Base-by-base conservation (phyloP, 164 flowering plant genomes). In the Nymphaea colorata region DNA sequence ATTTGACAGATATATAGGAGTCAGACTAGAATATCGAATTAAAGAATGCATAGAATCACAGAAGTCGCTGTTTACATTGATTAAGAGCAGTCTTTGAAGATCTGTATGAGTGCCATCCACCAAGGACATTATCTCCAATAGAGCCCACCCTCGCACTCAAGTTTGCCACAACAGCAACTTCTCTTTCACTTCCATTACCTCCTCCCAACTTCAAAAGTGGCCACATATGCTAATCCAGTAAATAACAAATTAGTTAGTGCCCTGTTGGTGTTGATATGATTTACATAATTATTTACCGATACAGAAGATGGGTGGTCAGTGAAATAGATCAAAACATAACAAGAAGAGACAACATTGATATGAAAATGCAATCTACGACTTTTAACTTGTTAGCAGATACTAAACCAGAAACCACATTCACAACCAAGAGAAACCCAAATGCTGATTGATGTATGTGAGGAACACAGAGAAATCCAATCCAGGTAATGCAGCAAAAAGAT, bases 71-170 rank as follows among this genome's bases (percentile, higher is more conserved):
- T 68, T 17, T 91, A 94, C 97, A 74, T 77, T 94, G 98, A 78
- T 94, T 94, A 44, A 94, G 91, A 42, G 95, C 95, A 71, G 96
- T 7, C 75, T 94, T 94, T 62, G 99, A 94, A 68, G 98, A 71
- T 69, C 98, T 84, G 78, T 94, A 94, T n/a, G 97, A 85, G 75
- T 91, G 96, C 99, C 97, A 94, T 5, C 99, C 99, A 55, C 99
- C 97, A 36, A 94, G 79, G 62, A 69, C 79, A 76, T 91, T 91
- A 70, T 94, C 99, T 51, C 88, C 87, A 64, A 91, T 91, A 15
- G 99, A 91, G 66, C 97, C 95, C 63, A 94, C 99, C 67, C 97
- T 85, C 61, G 98, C 98, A 80, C 97, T 91, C 75, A 94, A 62
- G 78, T 75, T 94, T 73, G 97, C 98, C 47, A 91, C 89, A 72